phyloP scores from a whole-genome alignment of 192 early-diverging fungal species.

The Podila horticola region DNA sequence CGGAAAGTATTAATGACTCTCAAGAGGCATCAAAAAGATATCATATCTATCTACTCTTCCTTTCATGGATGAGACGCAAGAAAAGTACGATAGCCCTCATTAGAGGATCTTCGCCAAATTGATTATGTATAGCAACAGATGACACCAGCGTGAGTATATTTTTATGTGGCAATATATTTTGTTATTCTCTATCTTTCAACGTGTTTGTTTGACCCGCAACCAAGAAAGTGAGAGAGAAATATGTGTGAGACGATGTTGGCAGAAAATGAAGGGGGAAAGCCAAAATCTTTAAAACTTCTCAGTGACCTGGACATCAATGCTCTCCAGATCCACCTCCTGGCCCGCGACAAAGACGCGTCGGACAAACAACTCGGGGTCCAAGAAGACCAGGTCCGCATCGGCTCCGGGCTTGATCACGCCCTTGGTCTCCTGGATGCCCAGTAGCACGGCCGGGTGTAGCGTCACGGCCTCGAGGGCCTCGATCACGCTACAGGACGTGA shows the following conservation, averaged over 20 bases:
- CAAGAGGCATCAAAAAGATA: no score
- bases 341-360: conserved; percentile 77
- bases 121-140: no score
- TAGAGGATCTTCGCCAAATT: no score
- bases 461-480: conserved; percentile 87
- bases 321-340: conserved; percentile 58
- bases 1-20: no score
- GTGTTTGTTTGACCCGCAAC: background rate
- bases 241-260: background rate
- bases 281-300: conserved; percentile 10
- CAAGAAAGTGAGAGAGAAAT: background rate
- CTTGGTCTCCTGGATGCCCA: conserved; percentile 79
- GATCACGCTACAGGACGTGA: conserved; percentile 77
- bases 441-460: conserved; percentile 76
- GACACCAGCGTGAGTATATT: no score
- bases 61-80: no score
- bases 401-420: conserved; percentile 76
- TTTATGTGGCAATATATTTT: no score
- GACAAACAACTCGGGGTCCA: conserved; percentile 73
- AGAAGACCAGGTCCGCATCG: conserved; percentile 81
- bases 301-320: conserved; percentile 21
- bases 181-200: background rate
- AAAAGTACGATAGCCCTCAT: no score
- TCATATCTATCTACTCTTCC: no score
- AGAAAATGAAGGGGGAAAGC: background rate